Evolutionary conservation across 352 stramenopile species (phyloP).

Genomic region (Phytophthora cajani): DNA sequence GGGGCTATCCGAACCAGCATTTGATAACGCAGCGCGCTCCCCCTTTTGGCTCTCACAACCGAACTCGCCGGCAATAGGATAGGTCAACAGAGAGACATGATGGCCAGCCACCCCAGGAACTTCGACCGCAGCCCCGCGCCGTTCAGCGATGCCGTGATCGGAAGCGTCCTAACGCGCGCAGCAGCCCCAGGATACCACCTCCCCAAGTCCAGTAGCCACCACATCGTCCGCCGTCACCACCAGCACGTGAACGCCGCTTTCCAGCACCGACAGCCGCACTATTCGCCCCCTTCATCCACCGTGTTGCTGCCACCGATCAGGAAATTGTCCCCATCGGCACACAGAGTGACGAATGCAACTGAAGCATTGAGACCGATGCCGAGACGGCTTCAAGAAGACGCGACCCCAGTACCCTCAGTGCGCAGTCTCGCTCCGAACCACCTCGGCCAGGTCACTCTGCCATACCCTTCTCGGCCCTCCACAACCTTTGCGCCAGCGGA

Average conservation of each 20-base stretch:
- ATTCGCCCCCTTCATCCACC: constrained; percentile 1
- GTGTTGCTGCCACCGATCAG: constrained; percentile 22
- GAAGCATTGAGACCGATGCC: constrained; percentile 13
- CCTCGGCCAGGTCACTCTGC: not conserved
- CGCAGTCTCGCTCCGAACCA: constrained; percentile 4
- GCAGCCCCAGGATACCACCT: constrained; percentile 4
- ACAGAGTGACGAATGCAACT: constrained; percentile 13
- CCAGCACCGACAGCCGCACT: constrained; percentile 15
- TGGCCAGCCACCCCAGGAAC: constrained; percentile 26
- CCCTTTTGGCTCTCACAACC: constrained; percentile 19
- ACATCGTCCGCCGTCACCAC: not conserved
- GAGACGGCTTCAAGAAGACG: constrained; percentile 15
- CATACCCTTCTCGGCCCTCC: constrained; percentile 1
- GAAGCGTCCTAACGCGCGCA: constrained; percentile 30
- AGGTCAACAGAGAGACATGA: constrained; percentile 17
- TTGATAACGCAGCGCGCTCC: constrained; percentile 33
- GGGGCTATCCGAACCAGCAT: constrained; percentile 25
- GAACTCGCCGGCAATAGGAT: constrained; percentile 11
- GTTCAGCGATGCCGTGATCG: constrained; percentile 43
- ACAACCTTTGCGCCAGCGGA: not conserved
- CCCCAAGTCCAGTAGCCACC: constrained; percentile 2
- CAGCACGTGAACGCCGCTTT: not conserved
- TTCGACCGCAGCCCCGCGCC: constrained; percentile 23
- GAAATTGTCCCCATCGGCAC: constrained; percentile 23
- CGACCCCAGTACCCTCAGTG: not conserved